A percentile compares a stretch with the other conserved stretches of the same genome.
These are phyloP conservation scores for Aegilops tauschii DNA, from an alignment of 176 grass and related monocot species.

Conservation along the genomic window DNA sequence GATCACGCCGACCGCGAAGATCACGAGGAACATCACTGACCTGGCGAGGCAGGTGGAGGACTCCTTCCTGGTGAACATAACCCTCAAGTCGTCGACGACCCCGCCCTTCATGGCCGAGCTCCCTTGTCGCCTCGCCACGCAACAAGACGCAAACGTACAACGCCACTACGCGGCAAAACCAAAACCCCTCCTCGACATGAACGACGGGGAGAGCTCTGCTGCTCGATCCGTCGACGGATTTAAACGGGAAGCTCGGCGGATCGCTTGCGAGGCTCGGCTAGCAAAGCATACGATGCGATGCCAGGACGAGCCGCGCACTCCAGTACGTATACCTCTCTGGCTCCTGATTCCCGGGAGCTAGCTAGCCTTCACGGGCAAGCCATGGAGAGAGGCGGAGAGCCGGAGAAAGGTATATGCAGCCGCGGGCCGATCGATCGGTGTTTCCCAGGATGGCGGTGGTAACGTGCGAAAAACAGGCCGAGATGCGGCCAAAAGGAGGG, in stretches of 20 bases:
- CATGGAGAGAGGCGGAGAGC: background rate
- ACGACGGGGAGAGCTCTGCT: background rate
- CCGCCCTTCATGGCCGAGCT: slow-evolving; percentile 10
- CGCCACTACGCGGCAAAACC: background rate
- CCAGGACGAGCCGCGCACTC: slow-evolving; percentile 37
- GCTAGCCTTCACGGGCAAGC: slow-evolving; percentile 26
- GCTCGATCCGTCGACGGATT: background rate
- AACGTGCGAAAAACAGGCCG: background rate
- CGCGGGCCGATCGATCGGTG: background rate
- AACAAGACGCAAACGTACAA: slow-evolving; percentile 7
- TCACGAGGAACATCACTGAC: slow-evolving; percentile 44
- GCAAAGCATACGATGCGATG: slow-evolving; percentile 33
- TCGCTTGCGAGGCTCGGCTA: slow-evolving; percentile 23
- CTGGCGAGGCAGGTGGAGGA: slow-evolving; percentile 49
- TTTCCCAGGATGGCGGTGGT: background rate
- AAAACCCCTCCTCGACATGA: background rate
- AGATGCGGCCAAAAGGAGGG: background rate
- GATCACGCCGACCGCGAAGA: slow-evolving; percentile 60
- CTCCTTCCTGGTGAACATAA: slow-evolving; percentile 47
- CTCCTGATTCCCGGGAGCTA: slow-evolving; percentile 25
- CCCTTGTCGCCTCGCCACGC: slow-evolving; percentile 4
- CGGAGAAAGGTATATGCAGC: slow-evolving; percentile 38
- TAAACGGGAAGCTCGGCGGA: slow-evolving; percentile 11
- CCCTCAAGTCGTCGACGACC: slow-evolving; percentile 38
- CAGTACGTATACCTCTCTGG: background rate